Evolutionary conservation across 192 early-diverging fungal genomes (phyloP).

Genomic region (Glomus cerebriforme): DNA sequence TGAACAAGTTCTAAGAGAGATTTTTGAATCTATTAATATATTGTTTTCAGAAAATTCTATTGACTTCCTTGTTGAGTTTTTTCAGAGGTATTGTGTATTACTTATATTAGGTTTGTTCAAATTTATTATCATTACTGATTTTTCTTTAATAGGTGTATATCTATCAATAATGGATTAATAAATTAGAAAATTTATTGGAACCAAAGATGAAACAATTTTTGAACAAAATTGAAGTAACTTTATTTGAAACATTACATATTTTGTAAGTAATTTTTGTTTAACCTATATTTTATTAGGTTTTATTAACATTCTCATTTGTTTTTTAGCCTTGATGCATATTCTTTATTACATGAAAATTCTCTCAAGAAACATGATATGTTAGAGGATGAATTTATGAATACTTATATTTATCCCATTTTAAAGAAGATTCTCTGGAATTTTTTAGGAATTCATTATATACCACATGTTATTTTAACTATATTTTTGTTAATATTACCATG

Average conservation of each 20-base stretch:
- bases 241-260: conserved; percentile 18
- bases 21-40: conserved; percentile 17
- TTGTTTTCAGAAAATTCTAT: conserved; percentile 1
- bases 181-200: conserved; percentile 17
- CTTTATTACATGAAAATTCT: not conserved
- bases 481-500: not conserved
- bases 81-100: conserved; percentile 27
- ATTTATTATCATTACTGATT: not conserved
- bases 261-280: conserved; percentile 21
- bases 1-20: conserved; percentile 25
- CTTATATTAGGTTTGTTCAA: not conserved
- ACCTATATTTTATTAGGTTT: not conserved
- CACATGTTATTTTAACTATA: not conserved
- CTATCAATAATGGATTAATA: conserved; percentile 4
- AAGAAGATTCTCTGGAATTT: conserved; percentile 6
- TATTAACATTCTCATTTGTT: conserved; percentile 8
- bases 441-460: conserved; percentile 13
- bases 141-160: not conserved
- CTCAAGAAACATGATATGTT: conserved; percentile 10
- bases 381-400: conserved; percentile 31
- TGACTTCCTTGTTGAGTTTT: conserved; percentile 24
- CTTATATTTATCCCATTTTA: conserved; percentile 21
- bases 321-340: conserved; percentile 26
- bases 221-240: conserved; percentile 12
- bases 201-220: conserved; percentile 9